Evolutionary conservation across 108 stramenopile genomes (phyloP), one percentile per base, ranked within the genome.

Genomic region (Nitzschia putrida): DNA sequence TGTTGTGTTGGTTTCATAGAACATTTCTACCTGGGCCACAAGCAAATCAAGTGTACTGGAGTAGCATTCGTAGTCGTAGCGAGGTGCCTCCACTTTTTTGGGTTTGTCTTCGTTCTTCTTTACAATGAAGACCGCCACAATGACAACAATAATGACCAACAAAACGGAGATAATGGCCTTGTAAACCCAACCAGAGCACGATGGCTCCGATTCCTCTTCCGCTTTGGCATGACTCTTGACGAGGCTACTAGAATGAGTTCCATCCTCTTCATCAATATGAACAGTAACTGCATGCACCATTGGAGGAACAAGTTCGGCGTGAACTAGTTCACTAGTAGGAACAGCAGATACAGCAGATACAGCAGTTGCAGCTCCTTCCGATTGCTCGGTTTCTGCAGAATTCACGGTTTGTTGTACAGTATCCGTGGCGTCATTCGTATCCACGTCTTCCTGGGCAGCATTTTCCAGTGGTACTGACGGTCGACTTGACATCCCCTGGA

Each of bases 301-400:
- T 47, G 66, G 66, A 1, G 37, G 16, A 16, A 66, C 66, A 10
- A 66, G 38, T 22, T 66, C 52, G 2, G 66, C 66, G 2, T 53
- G 41, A 8, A 66, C 29, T 52, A 66, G 18, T 49, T 49, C n/a
- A 49, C 18, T 49, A 3, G 47, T 49, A 5, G 29, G 4, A 34
- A 34, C 29, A 34, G 4, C 29, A 34, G 29, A 34, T 3, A 34
- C 29, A 34, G 4, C 29, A 34, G 29, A 34, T 3, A 34, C 4
- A 34, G 29, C 1, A 34, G 29, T 34, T 34, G 29, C 29, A 1
- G 29, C 29, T 4, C 29, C 29, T 34, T 34, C 29, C 4, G 29
- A 3, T 3, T 34, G 29, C 4, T 34, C 29, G 29, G 29, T 34
- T 34, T 34, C 29, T 3, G 29, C 29, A 34, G 29, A 34, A 4